Percentiles rank a stretch among this genome's conserved stretches.
These are phyloP conservation scores for Eremothecium sinecaudum DNA, from an alignment of 1,139 yeast species.

Conservation along the genomic window DNA sequence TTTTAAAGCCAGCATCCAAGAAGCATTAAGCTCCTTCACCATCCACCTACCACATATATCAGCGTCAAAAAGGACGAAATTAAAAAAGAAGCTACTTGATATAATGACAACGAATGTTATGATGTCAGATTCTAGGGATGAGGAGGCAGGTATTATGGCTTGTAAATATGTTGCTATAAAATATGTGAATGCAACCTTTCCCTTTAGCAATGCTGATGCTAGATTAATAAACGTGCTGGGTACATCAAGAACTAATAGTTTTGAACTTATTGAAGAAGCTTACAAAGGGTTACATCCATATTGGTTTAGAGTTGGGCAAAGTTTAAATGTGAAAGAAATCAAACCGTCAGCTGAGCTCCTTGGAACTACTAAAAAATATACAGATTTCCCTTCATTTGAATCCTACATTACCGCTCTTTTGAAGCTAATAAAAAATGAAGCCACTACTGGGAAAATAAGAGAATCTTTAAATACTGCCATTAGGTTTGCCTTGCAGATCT, in stretches of 20 bases:
- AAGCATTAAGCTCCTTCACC: slow-evolving; percentile 54
- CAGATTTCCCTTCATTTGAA: slow-evolving; percentile 40
- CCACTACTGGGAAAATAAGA: slow-evolving; percentile 29
- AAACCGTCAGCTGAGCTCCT: slow-evolving; percentile 39
- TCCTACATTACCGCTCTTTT: slow-evolving; percentile 25
- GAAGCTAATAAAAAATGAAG: slow-evolving; percentile 1
- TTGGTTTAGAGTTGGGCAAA: slow-evolving; percentile 37
- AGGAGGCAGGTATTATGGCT: slow-evolving; percentile 30
- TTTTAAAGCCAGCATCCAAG: slow-evolving; percentile 61
- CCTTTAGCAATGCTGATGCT: slow-evolving; percentile 61
- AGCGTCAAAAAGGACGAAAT: slow-evolving; percentile 32
- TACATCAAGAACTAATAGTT: slow-evolving; percentile 44
- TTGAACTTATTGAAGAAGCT: slow-evolving; percentile 76
- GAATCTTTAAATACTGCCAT: slow-evolving; percentile 36
- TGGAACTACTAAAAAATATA: slow-evolving; percentile 31
- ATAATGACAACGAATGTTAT: slow-evolving; percentile 16
- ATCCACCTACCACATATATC: slow-evolving; percentile 41
- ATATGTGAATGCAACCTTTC: slow-evolving; percentile 54
- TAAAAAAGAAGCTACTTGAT: slow-evolving; percentile 33
- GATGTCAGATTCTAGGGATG: slow-evolving; percentile 19
- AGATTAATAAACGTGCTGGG: slow-evolving; percentile 64
- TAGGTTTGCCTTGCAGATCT: slow-evolving; percentile 42
- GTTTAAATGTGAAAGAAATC: slow-evolving; percentile 35
- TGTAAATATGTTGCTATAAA: slow-evolving; percentile 58
- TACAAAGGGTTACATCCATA: slow-evolving; percentile 76